Percentiles rank a stretch among this genome's conserved stretches.
These are phyloP conservation scores for Talaromyces piceae DNA, from an alignment of 2,329 filamentous ascomycete genomes.

Conservation along the genomic window DNA sequence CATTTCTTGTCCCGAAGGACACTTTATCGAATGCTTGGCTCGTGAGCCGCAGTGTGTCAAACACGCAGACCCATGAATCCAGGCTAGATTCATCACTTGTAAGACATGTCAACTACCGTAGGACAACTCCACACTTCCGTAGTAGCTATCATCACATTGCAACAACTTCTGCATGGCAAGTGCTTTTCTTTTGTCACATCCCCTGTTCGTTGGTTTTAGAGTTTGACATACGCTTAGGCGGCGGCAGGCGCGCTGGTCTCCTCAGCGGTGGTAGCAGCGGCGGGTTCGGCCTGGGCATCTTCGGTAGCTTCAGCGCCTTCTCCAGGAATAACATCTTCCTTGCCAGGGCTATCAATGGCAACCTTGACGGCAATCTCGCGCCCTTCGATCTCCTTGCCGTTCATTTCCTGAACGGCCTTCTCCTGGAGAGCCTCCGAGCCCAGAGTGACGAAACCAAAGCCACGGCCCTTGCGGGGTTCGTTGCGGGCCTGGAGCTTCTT, in stretches of 20 bases:
- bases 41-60: constrained; percentile 9
- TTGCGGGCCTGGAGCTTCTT: constrained; percentile 99
- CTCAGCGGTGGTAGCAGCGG: constrained; percentile 34
- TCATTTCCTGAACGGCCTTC: constrained; percentile 97
- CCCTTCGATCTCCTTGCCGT: constrained; percentile 97
- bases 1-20: constrained; percentile 5
- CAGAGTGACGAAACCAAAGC: constrained; percentile 96
- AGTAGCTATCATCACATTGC: constrained; percentile 10
- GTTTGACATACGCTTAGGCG: constrained; percentile 15
- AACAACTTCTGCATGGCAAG: constrained; percentile 6
- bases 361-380: constrained; percentile 99
- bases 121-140: not conserved
- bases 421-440: constrained; percentile 92
- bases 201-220: constrained; percentile 9
- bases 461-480: constrained; percentile 97
- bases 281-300: constrained; percentile 16
- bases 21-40: constrained; percentile 4
- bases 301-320: constrained; percentile 8
- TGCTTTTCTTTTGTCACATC: constrained; percentile 9
- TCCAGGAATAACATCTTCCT: constrained; percentile 62
- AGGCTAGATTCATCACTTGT: constrained; percentile 7
- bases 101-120: constrained; percentile 9
- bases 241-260: constrained; percentile 36
- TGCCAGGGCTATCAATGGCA: constrained; percentile 97
- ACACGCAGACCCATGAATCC: constrained; percentile 7